phyloP scores from a whole-genome alignment of 1,139 yeast genomes.

The Sugiyamaella grinbergsii region DNA sequence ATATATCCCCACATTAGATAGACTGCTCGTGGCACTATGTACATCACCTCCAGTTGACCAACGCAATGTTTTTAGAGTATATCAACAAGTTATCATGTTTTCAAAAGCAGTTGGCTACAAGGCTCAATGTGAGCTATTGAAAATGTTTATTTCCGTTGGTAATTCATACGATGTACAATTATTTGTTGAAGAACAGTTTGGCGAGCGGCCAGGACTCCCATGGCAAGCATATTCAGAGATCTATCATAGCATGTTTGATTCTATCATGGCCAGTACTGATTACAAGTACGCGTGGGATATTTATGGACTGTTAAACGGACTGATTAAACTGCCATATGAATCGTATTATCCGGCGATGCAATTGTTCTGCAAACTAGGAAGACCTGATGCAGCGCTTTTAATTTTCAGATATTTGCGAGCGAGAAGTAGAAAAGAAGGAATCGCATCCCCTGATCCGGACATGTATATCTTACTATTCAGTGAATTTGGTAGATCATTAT shows the following conservation, averaged over 20 bases:
- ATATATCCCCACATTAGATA: slow-evolving; percentile 41
- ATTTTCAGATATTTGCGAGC: slow-evolving; percentile 66
- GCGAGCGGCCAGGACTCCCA: slow-evolving; percentile 37
- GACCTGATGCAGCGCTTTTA: slow-evolving; percentile 66
- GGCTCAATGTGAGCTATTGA: slow-evolving; percentile 53
- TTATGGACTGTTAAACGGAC: slow-evolving; percentile 60
- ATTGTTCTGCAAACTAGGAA: slow-evolving; percentile 57
- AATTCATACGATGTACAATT: slow-evolving; percentile 61
- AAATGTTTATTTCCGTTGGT: slow-evolving; percentile 51
- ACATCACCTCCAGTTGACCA: slow-evolving; percentile 36
- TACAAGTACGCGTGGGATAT: slow-evolving; percentile 63
- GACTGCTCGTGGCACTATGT: slow-evolving; percentile 39
- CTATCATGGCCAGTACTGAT: slow-evolving; percentile 47
- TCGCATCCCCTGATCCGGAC: slow-evolving; percentile 65
- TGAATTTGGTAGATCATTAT: slow-evolving; percentile 60
- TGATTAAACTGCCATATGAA: slow-evolving; percentile 62
- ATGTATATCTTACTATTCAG: slow-evolving; percentile 64
- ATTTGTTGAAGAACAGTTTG: slow-evolving; percentile 60
- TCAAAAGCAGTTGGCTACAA: slow-evolving; percentile 46
- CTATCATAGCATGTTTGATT: slow-evolving; percentile 51
- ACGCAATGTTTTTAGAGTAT: slow-evolving; percentile 35
- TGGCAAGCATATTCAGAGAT: slow-evolving; percentile 42
- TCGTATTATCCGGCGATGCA: slow-evolving; percentile 61
- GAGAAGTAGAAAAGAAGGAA: slow-evolving; percentile 58
- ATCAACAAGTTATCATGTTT: slow-evolving; percentile 45